Evolutionary conservation across 345 rosid species (phyloP).

Genomic region (Camelina sativa): DNA sequence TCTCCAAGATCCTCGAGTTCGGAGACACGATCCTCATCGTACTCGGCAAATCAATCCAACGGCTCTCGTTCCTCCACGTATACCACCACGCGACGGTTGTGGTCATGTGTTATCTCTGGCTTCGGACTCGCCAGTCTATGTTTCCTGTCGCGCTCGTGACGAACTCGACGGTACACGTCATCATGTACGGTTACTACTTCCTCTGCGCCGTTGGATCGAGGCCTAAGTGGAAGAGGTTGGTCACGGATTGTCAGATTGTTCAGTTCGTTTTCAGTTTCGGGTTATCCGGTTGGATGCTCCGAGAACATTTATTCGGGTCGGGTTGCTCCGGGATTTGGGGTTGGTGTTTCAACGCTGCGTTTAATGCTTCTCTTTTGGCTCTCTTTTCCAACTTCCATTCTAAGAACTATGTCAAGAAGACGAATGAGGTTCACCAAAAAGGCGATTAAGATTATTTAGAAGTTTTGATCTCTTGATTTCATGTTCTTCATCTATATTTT

Average conservation of each 20-base stretch:
- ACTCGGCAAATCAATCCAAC: slow-evolving; percentile 52
- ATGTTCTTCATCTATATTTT: background rate
- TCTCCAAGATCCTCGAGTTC: slow-evolving; percentile 71
- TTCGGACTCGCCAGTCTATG: slow-evolving; percentile 59
- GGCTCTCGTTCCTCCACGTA: slow-evolving; percentile 84
- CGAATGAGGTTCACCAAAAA: background rate
- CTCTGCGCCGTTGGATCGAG: slow-evolving; percentile 60
- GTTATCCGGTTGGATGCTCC: slow-evolving; percentile 57
- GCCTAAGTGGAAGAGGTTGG: slow-evolving; percentile 81
- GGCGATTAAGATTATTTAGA: background rate
- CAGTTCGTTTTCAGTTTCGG: slow-evolving; percentile 71
- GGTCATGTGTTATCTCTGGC: slow-evolving; percentile 74
- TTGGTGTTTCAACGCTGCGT: slow-evolving; percentile 67
- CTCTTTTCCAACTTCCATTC: slow-evolving; percentile 66
- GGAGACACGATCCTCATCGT: slow-evolving; percentile 64
- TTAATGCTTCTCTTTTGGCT: slow-evolving; percentile 68
- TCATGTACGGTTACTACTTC: slow-evolving; percentile 73
- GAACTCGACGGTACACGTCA: slow-evolving; percentile 66
- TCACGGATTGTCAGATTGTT: slow-evolving; percentile 74
- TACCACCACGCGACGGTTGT: slow-evolving; percentile 81
- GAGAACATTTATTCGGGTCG: slow-evolving; percentile 50
- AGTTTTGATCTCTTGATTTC: too few relatives aligned
- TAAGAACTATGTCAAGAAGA: slow-evolving; percentile 51
- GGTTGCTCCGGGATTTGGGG: slow-evolving; percentile 78
- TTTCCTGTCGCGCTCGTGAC: slow-evolving; percentile 64